Conservation (phyloP, 352 stramenopile genomes). For the Saprolegnia diclina region DNA sequence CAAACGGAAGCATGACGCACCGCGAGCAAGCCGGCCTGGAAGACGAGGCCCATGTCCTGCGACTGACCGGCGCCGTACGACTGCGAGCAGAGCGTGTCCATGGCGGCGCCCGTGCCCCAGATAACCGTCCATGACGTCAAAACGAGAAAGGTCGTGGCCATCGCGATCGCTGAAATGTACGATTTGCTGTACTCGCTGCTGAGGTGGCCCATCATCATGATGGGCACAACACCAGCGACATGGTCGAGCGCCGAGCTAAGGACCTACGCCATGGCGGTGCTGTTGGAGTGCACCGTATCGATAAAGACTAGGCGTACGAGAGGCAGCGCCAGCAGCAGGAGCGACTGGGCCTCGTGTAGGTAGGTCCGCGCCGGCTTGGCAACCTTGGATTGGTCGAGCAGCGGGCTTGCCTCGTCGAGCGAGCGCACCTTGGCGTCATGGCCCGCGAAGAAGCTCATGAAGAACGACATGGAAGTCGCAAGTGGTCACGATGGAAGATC, state of each 20-base stretch:
- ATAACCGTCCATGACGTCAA: constrained; percentile 19
- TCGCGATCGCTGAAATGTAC: constrained; percentile 51
- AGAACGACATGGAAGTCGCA: not conserved
- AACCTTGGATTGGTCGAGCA: not conserved
- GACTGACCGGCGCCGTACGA: constrained; percentile 54
- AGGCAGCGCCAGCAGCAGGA: not conserved
- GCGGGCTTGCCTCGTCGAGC: not conserved
- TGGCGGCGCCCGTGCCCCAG: constrained; percentile 42
- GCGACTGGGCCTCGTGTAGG: not conserved
- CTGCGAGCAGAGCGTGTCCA: constrained; percentile 63
- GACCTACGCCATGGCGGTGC: constrained; percentile 28
- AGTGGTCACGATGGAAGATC: not conserved
- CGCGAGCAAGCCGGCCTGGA: constrained; percentile 49
- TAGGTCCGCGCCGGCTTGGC: not conserved
- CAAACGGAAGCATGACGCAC: constrained; percentile 37
- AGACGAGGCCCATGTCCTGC: constrained; percentile 56
- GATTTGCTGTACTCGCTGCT: constrained; percentile 43
- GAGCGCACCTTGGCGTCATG: not conserved
- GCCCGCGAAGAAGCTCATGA: not conserved
- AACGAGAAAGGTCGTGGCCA: constrained; percentile 48
- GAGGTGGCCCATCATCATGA: constrained; percentile 60
- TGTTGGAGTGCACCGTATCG: too few relatives aligned
- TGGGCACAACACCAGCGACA: constrained; percentile 40
- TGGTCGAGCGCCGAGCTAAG: constrained; percentile 44
- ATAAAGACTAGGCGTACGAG: not conserved